Conservation (phyloP, 441 rosid species). For the Pelargonium exstipulatum region DNA sequence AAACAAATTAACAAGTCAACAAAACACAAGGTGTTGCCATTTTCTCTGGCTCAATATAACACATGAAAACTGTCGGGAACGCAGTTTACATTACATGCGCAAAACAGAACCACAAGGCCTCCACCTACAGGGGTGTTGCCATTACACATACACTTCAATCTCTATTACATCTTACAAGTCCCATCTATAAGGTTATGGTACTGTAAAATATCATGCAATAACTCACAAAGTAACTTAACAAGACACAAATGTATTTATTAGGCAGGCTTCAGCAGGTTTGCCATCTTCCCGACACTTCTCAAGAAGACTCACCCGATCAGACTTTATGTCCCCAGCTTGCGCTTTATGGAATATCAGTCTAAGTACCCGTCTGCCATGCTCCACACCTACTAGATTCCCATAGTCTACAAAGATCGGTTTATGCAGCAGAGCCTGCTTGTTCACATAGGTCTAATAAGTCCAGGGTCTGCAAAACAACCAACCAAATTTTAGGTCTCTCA, state of each 20-base stretch:
- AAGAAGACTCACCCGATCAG: slow-evolving; percentile 25
- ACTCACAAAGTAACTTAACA: slow-evolving; percentile 16
- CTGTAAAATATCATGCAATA: background rate
- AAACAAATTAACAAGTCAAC: too few relatives aligned
- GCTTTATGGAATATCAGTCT: background rate
- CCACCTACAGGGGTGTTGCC: background rate
- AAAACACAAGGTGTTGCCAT: too few relatives aligned
- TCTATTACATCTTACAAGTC: slow-evolving; percentile 17
- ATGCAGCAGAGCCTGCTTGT: slow-evolving; percentile 65
- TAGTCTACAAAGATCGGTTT: slow-evolving; percentile 23
- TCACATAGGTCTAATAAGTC: slow-evolving; percentile 88
- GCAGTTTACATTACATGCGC: background rate
- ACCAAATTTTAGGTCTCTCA: background rate
- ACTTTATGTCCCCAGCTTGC: slow-evolving; percentile 5
- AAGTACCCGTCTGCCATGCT: background rate
- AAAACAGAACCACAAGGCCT: background rate
- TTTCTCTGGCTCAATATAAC: too few relatives aligned
- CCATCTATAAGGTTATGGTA: slow-evolving; percentile 12
- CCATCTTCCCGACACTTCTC: slow-evolving; percentile 25
- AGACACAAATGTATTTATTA: slow-evolving; percentile 31
- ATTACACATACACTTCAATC: slow-evolving; percentile 5
- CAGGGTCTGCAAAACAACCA: slow-evolving; percentile 59
- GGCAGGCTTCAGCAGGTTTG: slow-evolving; percentile 18
- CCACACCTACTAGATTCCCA: slow-evolving; percentile 13
- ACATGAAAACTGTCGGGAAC: too few relatives aligned